Conservation (phyloP, 768 basidiomycete genomes). For the Amanita fuliginea region DNA sequence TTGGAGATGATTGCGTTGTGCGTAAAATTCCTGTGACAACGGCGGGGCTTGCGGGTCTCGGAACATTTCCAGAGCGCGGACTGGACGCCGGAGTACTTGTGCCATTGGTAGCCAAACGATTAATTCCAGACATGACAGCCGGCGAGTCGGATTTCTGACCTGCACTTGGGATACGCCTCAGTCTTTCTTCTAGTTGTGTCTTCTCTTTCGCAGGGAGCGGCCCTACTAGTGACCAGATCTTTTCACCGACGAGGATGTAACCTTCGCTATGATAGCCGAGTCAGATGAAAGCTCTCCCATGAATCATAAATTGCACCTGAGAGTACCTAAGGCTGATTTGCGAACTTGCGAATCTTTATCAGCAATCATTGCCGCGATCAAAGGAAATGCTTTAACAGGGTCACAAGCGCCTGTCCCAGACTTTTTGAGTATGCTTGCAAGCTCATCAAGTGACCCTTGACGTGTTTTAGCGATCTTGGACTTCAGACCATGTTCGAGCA, state of each 20-base stretch:
- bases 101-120: slow-evolving; percentile 18
- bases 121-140: slow-evolving; percentile 33
- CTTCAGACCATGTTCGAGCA: slow-evolving; percentile 82
- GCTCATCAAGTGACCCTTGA: slow-evolving; percentile 77
- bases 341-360: slow-evolving; percentile 87
- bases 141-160: slow-evolving; percentile 30
- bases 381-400: slow-evolving; percentile 67
- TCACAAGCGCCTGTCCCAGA: slow-evolving; percentile 79
- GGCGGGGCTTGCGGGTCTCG: slow-evolving; percentile 20
- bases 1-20: slow-evolving; percentile 33
- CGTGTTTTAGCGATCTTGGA: slow-evolving; percentile 90
- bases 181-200: slow-evolving; percentile 82
- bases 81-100: slow-evolving; percentile 9
- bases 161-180: slow-evolving; percentile 71
- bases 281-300: slow-evolving; percentile 5
- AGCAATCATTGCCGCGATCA: slow-evolving; percentile 68
- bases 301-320: slow-evolving; percentile 45
- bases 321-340: slow-evolving; percentile 71
- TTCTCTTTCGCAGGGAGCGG: slow-evolving; percentile 75
- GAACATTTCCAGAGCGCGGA: slow-evolving; percentile 10
- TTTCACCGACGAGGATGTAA: slow-evolving; percentile 76
- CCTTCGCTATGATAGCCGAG: slow-evolving; percentile 45
- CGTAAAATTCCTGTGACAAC: slow-evolving; percentile 20
- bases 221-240: slow-evolving; percentile 73
- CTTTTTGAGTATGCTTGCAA: slow-evolving; percentile 64